Conservation (phyloP, 768 basidiomycete species). For the Leccinum incarnatum region DNA sequence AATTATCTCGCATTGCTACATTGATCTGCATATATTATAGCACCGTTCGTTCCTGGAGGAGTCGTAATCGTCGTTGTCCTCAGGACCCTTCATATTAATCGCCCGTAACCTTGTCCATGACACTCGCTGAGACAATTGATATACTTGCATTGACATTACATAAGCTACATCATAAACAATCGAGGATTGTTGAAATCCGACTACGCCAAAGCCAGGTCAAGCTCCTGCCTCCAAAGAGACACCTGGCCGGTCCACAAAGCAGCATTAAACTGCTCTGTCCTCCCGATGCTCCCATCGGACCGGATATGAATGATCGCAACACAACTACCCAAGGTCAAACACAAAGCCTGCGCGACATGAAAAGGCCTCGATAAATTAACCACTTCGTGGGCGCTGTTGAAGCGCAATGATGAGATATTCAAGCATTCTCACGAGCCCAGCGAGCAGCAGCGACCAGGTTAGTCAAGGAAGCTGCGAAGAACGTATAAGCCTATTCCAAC, state of each 20-base stretch:
- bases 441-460: conserved; percentile 91
- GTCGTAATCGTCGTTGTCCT: not conserved
- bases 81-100: not conserved
- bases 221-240: conserved; percentile 28
- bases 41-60: not conserved
- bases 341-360: conserved; percentile 29
- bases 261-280: conserved; percentile 16
- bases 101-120: not conserved
- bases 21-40: not conserved
- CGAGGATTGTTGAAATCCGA: conserved; percentile 82
- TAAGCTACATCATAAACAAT: conserved; percentile 22
- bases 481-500: conserved; percentile 7
- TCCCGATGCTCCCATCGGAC: conserved; percentile 19
- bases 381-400: conserved; percentile 85
- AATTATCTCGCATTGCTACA: not conserved
- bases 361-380: conserved; percentile 52
- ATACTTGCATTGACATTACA: conserved; percentile 8
- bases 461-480: conserved; percentile 56
- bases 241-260: conserved; percentile 25
- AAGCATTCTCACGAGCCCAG: conserved; percentile 86
- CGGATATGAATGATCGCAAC: conserved; percentile 30
- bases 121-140: not conserved
- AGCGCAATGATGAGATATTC: conserved; percentile 59
- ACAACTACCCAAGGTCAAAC: conserved; percentile 59
- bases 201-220: conserved; percentile 37